These are phyloP conservation scores for Trichophyton benhamiae DNA, from an alignment of 2,329 filamentous ascomycete genomes.

Conservation along the genomic window DNA sequence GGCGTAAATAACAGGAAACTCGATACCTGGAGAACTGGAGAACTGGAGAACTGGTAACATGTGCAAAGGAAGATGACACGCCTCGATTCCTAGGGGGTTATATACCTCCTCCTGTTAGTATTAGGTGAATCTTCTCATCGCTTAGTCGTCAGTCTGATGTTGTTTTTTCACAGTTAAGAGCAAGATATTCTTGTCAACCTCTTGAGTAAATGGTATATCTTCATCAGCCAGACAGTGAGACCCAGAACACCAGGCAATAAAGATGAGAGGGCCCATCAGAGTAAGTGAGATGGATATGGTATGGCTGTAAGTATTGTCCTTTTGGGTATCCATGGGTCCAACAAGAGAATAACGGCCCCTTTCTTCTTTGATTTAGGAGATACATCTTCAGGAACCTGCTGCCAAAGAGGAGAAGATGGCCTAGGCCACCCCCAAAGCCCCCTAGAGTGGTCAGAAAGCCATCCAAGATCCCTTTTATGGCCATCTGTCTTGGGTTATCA, in stretches of 20 bases:
- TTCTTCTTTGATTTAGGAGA: neutral
- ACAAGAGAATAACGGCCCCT: neutral
- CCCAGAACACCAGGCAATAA: neutral
- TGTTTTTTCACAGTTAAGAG: neutral
- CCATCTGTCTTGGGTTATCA: neutral
- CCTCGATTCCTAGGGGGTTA: neutral
- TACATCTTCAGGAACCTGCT: neutral
- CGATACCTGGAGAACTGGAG: neutral
- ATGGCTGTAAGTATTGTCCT: neutral
- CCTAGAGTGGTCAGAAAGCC: neutral
- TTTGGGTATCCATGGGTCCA: neutral
- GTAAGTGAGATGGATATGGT: neutral
- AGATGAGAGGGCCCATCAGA: neutral
- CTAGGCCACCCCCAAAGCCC: neutral
- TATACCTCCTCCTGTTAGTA: neutral
- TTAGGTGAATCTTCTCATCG: neutral
- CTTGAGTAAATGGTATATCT: neutral
- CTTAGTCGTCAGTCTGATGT: slow-evolving; percentile 1
- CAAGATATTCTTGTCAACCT: neutral
- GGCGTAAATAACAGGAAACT: neutral
- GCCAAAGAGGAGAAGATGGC: neutral
- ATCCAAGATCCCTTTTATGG: neutral
- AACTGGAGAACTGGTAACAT: neutral
- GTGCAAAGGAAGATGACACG: neutral
- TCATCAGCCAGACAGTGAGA: neutral